Percentiles rank a stretch among this genome's conserved stretches.
phyloP scores from a whole-genome alignment of 768 basidiomycete species.

The Amanita muscaria region DNA sequence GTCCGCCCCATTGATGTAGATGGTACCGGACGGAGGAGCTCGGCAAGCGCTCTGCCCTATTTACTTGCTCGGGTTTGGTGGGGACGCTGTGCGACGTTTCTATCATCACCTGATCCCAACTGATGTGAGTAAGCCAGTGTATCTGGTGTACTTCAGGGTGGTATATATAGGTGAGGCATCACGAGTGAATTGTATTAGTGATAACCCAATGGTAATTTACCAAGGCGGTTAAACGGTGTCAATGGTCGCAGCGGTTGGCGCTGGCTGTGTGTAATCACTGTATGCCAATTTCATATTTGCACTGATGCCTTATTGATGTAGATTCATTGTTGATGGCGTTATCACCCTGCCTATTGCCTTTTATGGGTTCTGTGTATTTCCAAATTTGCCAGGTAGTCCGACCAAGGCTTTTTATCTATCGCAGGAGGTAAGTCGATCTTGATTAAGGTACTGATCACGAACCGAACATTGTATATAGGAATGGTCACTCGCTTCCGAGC shows the following conservation, averaged over 20 bases:
- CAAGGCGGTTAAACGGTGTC: conserved; percentile 43
- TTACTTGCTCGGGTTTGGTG: conserved; percentile 52
- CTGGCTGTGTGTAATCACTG: conserved; percentile 42
- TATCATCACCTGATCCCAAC: neutral
- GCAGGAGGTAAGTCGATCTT: conserved; percentile 33
- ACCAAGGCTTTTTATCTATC: conserved; percentile 59
- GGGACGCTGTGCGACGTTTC: conserved; percentile 44
- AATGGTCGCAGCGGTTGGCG: conserved; percentile 56
- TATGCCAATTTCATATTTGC: neutral
- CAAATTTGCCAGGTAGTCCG: conserved; percentile 57
- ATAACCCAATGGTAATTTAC: no score
- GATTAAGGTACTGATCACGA: neutral
- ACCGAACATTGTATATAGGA: conserved; percentile 33
- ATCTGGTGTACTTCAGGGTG: conserved; percentile 56
- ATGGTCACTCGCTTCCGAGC: conserved; percentile 40
- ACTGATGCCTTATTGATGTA: conserved; percentile 19
- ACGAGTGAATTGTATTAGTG: no score
- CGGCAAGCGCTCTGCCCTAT: conserved; percentile 64
- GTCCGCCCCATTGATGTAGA: no score
- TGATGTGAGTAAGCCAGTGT: conserved; percentile 31
- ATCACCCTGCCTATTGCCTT: conserved; percentile 65
- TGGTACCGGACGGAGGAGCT: conserved; percentile 69
- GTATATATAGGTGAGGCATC: conserved; percentile 47
- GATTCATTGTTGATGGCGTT: conserved; percentile 63
- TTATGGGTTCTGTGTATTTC: conserved; percentile 67